Evolutionary conservation across 108 stramenopile genomes (phyloP).

Genomic region (Cylindrotheca closterium): DNA sequence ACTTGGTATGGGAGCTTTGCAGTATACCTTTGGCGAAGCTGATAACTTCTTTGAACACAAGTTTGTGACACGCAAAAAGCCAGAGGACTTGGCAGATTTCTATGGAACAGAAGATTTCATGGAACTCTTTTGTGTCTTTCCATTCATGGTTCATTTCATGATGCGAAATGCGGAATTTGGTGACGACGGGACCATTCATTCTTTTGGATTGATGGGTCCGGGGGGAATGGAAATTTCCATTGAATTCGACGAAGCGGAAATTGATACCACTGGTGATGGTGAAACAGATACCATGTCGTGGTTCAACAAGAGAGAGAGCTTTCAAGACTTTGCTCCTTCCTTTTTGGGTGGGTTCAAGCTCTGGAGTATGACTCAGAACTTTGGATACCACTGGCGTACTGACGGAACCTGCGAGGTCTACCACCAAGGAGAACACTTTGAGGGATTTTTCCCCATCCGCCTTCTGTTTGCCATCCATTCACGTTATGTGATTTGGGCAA

Average conservation of each 20-base stretch:
- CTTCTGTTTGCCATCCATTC: conserved; percentile 41
- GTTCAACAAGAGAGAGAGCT: conserved; percentile 53
- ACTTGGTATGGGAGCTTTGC: conserved; percentile 4
- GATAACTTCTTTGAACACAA: conserved; percentile 41
- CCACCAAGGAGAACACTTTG: conserved; percentile 42
- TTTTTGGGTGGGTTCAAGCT: conserved; percentile 15
- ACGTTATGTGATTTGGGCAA: conserved; percentile 36
- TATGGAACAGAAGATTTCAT: conserved; percentile 54
- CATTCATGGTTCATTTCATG: conserved; percentile 46
- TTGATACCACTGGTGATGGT: conserved; percentile 29
- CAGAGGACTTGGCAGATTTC: conserved; percentile 43
- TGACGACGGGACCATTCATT: conserved; percentile 38
- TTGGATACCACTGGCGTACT: conserved; percentile 29
- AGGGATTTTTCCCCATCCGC: conserved; percentile 29
- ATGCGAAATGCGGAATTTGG: conserved; percentile 49
- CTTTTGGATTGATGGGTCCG: conserved; percentile 32
- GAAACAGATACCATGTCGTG: conserved; percentile 28
- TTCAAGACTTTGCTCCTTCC: conserved; percentile 20
- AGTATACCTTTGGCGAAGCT: conserved; percentile 19
- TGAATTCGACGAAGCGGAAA: conserved; percentile 37
- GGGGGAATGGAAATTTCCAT: conserved; percentile 39
- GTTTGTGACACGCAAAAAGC: conserved; percentile 27
- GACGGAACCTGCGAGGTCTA: conserved; percentile 36
- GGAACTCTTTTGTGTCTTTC: conserved; percentile 53
- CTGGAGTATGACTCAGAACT: conserved; percentile 51